phyloP scores from a whole-genome alignment of 1,139 yeast genomes.

The Candida labiduridarum region DNA sequence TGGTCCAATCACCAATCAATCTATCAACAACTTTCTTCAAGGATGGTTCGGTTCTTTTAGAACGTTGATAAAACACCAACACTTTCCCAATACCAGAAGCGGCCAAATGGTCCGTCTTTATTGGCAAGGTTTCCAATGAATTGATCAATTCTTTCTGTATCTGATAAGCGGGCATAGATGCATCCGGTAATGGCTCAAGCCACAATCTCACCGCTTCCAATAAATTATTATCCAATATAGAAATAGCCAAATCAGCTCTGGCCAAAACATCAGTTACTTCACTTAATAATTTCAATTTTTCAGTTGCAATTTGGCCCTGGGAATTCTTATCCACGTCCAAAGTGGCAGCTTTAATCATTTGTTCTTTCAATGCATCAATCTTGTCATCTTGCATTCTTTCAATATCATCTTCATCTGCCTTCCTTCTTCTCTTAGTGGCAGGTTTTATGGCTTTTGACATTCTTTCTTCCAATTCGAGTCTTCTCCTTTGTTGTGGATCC shows the following conservation, averaged over 20 bases:
- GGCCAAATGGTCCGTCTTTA: constrained; percentile 91
- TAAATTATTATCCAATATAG: constrained; percentile 90
- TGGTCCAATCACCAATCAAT: constrained; percentile 95
- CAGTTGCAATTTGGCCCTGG: constrained; percentile 78
- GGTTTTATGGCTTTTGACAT: constrained; percentile 77
- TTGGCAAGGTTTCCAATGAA: constrained; percentile 78
- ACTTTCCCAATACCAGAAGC: constrained; percentile 96
- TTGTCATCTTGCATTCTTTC: constrained; percentile 95
- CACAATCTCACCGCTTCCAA: constrained; percentile 93
- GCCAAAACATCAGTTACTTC: constrained; percentile 76
- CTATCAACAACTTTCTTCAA: constrained; percentile 88
- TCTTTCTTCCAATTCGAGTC: constrained; percentile 78
- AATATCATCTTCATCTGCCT: constrained; percentile 85
- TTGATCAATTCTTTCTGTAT: constrained; percentile 86
- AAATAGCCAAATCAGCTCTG: constrained; percentile 85
- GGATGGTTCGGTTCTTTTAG: constrained; percentile 83
- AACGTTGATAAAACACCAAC: constrained; percentile 88
- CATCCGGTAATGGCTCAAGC: constrained; percentile 98
- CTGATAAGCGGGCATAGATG: constrained; percentile 94
- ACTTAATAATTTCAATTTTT: constrained; percentile 79
- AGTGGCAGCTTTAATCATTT: constrained; percentile 93
- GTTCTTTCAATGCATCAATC: constrained; percentile 77
- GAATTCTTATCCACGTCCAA: constrained; percentile 84
- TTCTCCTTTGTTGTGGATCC: constrained; percentile 55
- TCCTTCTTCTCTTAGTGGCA: constrained; percentile 58